Evolutionary conservation across 2,329 filamentous ascomycete species (phyloP).

Genomic region (Zasmidium angulare): DNA sequence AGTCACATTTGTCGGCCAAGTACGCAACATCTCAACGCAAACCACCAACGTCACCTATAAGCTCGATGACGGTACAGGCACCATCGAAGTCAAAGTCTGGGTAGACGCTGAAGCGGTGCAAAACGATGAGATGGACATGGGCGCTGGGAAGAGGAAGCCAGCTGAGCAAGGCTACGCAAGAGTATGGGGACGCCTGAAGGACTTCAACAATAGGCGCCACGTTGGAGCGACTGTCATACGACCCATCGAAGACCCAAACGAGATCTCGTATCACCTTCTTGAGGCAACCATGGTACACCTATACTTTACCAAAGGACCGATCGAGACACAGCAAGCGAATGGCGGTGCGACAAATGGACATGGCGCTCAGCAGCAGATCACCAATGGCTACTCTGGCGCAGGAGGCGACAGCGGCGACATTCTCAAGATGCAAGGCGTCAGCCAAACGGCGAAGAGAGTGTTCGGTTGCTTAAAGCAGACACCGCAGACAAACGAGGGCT

Average conservation of each 20-base stretch:
- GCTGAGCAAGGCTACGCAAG: conserved; percentile 77
- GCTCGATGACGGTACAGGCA: conserved; percentile 83
- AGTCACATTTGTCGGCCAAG: conserved; percentile 84
- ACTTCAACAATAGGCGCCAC: conserved; percentile 79
- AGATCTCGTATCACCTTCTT: conserved; percentile 87
- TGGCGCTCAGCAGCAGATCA: conserved; percentile 34
- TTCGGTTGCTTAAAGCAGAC: conserved; percentile 67
- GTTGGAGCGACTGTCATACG: conserved; percentile 79
- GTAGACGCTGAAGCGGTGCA: conserved; percentile 61
- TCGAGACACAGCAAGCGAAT: conserved; percentile 42
- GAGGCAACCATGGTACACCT: conserved; percentile 89
- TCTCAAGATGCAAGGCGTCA: conserved; percentile 36
- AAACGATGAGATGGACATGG: conserved; percentile 37
- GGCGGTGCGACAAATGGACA: conserved; percentile 28
- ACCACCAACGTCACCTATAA: conserved; percentile 89
- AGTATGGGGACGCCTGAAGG: conserved; percentile 80
- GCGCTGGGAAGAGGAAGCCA: conserved; percentile 53
- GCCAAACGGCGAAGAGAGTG: conserved; percentile 62
- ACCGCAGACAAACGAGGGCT: conserved; percentile 74
- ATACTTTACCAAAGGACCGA: conserved; percentile 71
- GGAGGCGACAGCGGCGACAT: conserved; percentile 32
- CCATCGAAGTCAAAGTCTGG: conserved; percentile 89
- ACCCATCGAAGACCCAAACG: conserved; percentile 80
- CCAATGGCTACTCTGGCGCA: conserved; percentile 15
- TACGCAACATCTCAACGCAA: conserved; percentile 82